Conservation (phyloP, 257 asterid species). For the Primulina tabacum region DNA sequence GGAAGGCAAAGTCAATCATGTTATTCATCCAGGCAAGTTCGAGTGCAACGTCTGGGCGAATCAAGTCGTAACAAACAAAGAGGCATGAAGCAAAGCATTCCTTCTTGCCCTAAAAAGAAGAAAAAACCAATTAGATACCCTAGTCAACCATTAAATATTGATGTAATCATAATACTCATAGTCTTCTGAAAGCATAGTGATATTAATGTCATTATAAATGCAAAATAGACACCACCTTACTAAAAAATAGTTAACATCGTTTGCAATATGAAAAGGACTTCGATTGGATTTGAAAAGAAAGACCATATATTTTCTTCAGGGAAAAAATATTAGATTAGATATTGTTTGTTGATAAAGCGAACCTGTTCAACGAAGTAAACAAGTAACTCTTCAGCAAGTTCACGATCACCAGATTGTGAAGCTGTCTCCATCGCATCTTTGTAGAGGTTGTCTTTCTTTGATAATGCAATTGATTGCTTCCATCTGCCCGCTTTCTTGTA, state of each 20-base stretch:
- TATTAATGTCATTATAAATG: constrained; percentile 1
- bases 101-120: constrained; percentile 80
- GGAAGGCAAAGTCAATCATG: constrained; percentile 95
- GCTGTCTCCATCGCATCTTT: constrained; percentile 99
- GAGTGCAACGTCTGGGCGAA: constrained; percentile 91
- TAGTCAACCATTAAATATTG: constrained; percentile 9
- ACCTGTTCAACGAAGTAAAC: constrained; percentile 96
- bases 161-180: not conserved
- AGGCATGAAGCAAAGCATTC: constrained; percentile 98
- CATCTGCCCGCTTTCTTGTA: constrained; percentile 99
- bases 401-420: constrained; percentile 99
- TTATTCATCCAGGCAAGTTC: constrained; percentile 98
- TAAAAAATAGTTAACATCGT: not conserved
- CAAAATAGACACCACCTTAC: constrained; percentile 1
- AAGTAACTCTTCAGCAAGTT: constrained; percentile 99
- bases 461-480: constrained; percentile 94
- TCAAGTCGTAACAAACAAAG: constrained; percentile 90
- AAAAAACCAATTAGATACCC: constrained; percentile 16
- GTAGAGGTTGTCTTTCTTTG: constrained; percentile 94
- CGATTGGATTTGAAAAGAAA: not conserved
- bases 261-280: not conserved
- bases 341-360: constrained; percentile 10
- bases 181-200: constrained; percentile 8
- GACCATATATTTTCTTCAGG: not conserved
- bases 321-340: not conserved